Evolutionary conservation across 331 rosid genomes (phyloP).

Genomic region (Dryas integrifolia): DNA sequence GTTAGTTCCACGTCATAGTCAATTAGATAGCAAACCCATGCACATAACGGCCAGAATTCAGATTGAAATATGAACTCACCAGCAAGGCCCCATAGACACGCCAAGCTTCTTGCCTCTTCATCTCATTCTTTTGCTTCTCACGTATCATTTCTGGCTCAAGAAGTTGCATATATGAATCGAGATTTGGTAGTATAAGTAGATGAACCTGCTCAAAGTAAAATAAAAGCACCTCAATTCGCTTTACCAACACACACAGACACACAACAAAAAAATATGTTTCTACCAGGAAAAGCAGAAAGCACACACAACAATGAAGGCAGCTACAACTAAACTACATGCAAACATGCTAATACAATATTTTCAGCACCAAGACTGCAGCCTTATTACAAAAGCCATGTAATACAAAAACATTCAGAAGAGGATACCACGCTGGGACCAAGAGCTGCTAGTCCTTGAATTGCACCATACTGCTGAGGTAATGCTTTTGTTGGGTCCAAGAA

Average conservation of each 20-base stretch:
- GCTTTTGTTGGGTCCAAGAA: slow-evolving; percentile 87
- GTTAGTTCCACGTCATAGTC: slow-evolving; percentile 15
- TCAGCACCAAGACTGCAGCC: slow-evolving; percentile 1
- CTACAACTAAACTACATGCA: slow-evolving; percentile 3
- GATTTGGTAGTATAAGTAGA: slow-evolving; percentile 78
- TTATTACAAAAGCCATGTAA: neutral
- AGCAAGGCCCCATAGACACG: slow-evolving; percentile 79
- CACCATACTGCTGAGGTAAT: slow-evolving; percentile 90
- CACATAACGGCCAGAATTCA: slow-evolving; percentile 8
- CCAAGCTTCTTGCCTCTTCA: slow-evolving; percentile 84
- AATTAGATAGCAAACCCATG: slow-evolving; percentile 7
- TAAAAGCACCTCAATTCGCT: slow-evolving; percentile 19
- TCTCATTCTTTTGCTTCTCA: slow-evolving; percentile 72
- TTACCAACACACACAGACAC: neutral
- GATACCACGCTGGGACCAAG: slow-evolving; percentile 80
- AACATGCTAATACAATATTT: neutral
- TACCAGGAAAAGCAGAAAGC: slow-evolving; percentile 17
- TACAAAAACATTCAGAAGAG: slow-evolving; percentile 30
- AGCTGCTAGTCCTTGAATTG: slow-evolving; percentile 83
- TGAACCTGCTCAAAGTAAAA: slow-evolving; percentile 54
- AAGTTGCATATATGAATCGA: slow-evolving; percentile 81
- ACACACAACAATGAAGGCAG: slow-evolving; percentile 3
- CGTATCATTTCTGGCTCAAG: slow-evolving; percentile 75
- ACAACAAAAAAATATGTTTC: neutral
- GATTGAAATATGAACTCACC: slow-evolving; percentile 49